phyloP scores from a whole-genome alignment of 108 stramenopile species.

The Nitzschia putrida region DNA sequence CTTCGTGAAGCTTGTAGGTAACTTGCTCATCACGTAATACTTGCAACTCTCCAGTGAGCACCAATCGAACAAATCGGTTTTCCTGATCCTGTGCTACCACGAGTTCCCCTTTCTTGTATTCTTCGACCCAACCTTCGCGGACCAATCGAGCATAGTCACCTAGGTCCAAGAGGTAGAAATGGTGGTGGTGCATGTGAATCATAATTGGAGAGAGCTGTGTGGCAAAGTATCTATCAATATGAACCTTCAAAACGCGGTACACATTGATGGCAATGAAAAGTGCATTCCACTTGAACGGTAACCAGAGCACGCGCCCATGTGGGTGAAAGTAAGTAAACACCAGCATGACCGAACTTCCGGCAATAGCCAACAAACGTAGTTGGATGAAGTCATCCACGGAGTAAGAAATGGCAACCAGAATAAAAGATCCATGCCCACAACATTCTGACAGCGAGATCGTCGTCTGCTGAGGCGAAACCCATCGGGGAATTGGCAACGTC shows the following conservation, averaged over 20 bases:
- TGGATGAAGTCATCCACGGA: slow-evolving; percentile 73
- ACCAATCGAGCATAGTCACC: slow-evolving; percentile 70
- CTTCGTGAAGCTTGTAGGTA: slow-evolving; percentile 75
- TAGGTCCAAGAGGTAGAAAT: slow-evolving; percentile 68
- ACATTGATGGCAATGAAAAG: slow-evolving; percentile 78
- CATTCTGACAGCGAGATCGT: slow-evolving; percentile 68
- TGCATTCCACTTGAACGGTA: slow-evolving; percentile 85
- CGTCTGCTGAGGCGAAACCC: slow-evolving; percentile 67
- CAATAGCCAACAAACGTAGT: slow-evolving; percentile 74
- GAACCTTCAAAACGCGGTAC: slow-evolving; percentile 63
- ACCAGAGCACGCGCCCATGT: slow-evolving; percentile 81
- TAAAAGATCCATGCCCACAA: slow-evolving; percentile 77
- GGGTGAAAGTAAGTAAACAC: slow-evolving; percentile 90
- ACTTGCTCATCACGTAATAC: slow-evolving; percentile 66
- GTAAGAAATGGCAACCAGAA: slow-evolving; percentile 81
- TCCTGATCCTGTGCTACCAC: slow-evolving; percentile 55
- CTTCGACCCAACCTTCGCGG: slow-evolving; percentile 44
- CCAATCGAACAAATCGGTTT: slow-evolving; percentile 70
- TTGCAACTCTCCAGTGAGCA: slow-evolving; percentile 67
- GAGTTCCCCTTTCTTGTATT: slow-evolving; percentile 55
- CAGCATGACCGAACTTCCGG: slow-evolving; percentile 73
- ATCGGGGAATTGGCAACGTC: slow-evolving; percentile 73
- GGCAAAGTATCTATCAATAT: slow-evolving; percentile 55
- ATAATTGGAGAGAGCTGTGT: slow-evolving; percentile 48
- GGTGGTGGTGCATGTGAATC: slow-evolving; percentile 52